Base-by-base conservation (phyloP, 129 eudicot genomes). In the Silybum marianum region DNA sequence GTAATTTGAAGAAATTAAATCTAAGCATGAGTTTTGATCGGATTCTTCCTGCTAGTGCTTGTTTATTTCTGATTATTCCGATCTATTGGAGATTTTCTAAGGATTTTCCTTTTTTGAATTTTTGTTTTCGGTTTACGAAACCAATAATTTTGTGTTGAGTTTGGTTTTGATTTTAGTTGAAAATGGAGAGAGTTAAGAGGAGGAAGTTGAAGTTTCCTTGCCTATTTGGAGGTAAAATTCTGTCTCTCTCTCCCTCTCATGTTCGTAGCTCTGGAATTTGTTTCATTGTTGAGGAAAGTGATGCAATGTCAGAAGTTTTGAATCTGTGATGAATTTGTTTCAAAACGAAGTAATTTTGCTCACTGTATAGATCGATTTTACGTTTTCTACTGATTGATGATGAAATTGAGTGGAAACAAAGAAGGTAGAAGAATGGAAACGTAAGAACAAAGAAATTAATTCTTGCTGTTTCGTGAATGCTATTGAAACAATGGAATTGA, bases 121-220 rank as follows among this genome's bases (percentile, higher is more conserved):
- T 40, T 81, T 22, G 36, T 73, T 25, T 54, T 58, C 9, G 66
- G 69, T 75, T 58, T 10, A 75, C 9, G 70, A 58, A 75, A 75
- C 46, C 26, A 11, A 36, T 71, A 0, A 36, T 24, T 23, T 68
- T 23, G 67, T 78, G 30, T 39, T 72, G 58, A 38, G 26, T n/a
- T 21, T 42, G 42, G 9, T 67, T 78, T 34, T 51, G 60, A 54
- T 28, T 36, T 36, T 26, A 40, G 68, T 18, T 69, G 77, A 69
- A 16, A 76, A 82, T 82, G 85, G 85, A 75, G 81, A 34, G 81
- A 69, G 25, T 48, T 30, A 82, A 82, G 71, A 82, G 76, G 39
- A 82, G 77, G 28, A 82, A 76, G 42, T 75, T 82, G 85, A 82
- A 76, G 81, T 82, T 82, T 82, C 77, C 34, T 34, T 82, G 85